A percentile compares a stretch with the other conserved stretches of the same genome.
These are phyloP conservation scores for Plantago major DNA, from an alignment of 257 asterid species.

Conservation along the genomic window DNA sequence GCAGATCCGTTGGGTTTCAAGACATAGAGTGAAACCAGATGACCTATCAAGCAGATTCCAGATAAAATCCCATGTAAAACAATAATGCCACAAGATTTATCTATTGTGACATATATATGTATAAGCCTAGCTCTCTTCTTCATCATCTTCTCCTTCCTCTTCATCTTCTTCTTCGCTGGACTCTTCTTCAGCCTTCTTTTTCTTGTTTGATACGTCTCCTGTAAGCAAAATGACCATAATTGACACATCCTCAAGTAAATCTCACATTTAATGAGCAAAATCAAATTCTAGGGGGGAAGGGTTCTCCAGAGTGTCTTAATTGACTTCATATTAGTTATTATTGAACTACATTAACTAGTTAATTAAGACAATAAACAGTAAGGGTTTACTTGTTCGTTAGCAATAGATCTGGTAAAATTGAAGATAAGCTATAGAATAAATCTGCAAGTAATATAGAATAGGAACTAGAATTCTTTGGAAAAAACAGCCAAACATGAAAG, in stretches of 20 bases:
- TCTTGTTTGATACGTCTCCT: conserved; percentile 33
- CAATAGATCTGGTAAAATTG: no score
- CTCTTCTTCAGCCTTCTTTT: conserved; percentile 19
- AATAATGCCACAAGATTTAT: no score
- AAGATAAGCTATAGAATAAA: no score
- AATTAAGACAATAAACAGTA: no score
- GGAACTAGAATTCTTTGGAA: neutral
- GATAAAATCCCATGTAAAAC: no score
- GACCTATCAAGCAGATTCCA: no score
- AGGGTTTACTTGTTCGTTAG: no score
- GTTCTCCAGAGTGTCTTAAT: neutral
- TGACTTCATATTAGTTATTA: no score
- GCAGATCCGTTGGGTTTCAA: no score
- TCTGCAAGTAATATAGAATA: neutral
- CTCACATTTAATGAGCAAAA: neutral
- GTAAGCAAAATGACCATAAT: conserved; percentile 9
- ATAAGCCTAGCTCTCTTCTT: neutral
- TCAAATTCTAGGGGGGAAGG: neutral
- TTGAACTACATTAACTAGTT: no score
- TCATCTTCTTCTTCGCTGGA: conserved; percentile 14
- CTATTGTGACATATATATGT: no score
- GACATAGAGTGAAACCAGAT: no score
- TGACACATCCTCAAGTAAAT: neutral
- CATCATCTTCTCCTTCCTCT: conserved; percentile 14
- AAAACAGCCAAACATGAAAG: neutral